A percentile compares a stretch with the other conserved stretches of the same genome.
Evolutionary conservation across 352 stramenopile species (phyloP).

Genomic region (Pythium guiyangense): DNA sequence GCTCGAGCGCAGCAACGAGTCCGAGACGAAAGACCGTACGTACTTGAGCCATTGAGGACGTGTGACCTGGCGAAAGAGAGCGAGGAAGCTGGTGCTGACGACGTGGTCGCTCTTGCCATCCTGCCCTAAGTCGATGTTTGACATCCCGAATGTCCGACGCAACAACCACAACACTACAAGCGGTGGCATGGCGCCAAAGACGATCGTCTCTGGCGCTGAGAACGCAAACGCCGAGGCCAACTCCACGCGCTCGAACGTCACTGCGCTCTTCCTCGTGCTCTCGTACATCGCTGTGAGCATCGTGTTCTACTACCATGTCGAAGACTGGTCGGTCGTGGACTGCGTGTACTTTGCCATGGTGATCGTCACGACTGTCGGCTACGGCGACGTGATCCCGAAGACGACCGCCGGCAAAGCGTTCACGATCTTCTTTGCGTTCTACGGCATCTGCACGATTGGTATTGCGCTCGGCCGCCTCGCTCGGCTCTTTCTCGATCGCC

Average conservation of each 20-base stretch:
- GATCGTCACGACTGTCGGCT: constrained; percentile 91
- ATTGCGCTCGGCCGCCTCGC: constrained; percentile 56
- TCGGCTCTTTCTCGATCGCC: constrained; percentile 42
- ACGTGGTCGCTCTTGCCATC: background rate
- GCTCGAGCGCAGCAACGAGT: constrained; percentile 5
- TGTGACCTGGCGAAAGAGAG: no score
- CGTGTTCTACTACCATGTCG: constrained; percentile 51
- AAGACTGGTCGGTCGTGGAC: constrained; percentile 67
- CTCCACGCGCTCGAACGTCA: constrained; percentile 20
- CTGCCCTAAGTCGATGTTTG: constrained; percentile 22
- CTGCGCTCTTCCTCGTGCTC: constrained; percentile 44
- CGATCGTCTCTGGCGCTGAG: constrained; percentile 23
- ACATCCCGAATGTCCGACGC: constrained; percentile 19
- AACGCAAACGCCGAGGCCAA: constrained; percentile 8
- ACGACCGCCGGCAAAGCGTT: constrained; percentile 65
- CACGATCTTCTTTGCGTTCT: constrained; percentile 84
- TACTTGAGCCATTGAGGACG: background rate
- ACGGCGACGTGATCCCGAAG: constrained; percentile 71
- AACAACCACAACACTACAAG: constrained; percentile 10
- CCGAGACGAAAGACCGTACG: constrained; percentile 1
- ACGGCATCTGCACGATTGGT: constrained; percentile 65
- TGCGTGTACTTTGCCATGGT: constrained; percentile 91
- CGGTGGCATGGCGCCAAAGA: constrained; percentile 22
- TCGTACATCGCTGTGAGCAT: constrained; percentile 56
- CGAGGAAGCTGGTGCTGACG: background rate